These are phyloP conservation scores for Saccharomycopsis sp. DNA, from an alignment of 805 yeast species.

Conservation along the genomic window DNA sequence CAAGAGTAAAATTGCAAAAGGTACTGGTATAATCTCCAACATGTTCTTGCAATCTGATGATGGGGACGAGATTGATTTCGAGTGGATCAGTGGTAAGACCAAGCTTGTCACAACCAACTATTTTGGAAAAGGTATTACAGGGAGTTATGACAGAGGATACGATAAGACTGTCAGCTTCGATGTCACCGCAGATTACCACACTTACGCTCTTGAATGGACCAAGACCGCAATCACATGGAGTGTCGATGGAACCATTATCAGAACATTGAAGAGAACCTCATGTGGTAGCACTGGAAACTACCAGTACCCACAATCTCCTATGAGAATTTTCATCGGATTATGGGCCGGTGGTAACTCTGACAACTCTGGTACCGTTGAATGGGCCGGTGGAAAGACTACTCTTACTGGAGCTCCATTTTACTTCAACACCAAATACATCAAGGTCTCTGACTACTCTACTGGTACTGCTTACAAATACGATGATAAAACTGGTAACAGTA, in stretches of 20 bases:
- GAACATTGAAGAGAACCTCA: constrained; percentile 41
- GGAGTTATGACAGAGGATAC: constrained; percentile 71
- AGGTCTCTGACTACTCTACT: constrained; percentile 62
- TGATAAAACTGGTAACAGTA: constrained; percentile 33
- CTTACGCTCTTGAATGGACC: constrained; percentile 83
- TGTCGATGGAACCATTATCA: constrained; percentile 60
- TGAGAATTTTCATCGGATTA: constrained; percentile 59
- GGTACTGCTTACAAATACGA: constrained; percentile 54
- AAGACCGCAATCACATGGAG: constrained; percentile 59
- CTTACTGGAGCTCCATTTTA: constrained; percentile 61
- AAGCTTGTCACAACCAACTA: constrained; percentile 71
- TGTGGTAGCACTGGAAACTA: constrained; percentile 40
- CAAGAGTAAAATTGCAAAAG: constrained; percentile 49
- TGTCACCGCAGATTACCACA: constrained; percentile 59
- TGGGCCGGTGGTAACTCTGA: constrained; percentile 81
- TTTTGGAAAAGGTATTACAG: constrained; percentile 74
- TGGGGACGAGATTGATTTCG: constrained; percentile 83
- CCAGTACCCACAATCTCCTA: constrained; percentile 88
- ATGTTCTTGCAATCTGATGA: constrained; percentile 69
- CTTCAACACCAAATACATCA: constrained; percentile 53
- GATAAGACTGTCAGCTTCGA: constrained; percentile 27
- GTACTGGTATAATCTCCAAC: constrained; percentile 58
- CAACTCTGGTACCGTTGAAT: constrained; percentile 65
- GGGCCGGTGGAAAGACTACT: constrained; percentile 81
- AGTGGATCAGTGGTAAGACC: constrained; percentile 78